These are phyloP conservation scores for Auriscalpium microsporum DNA, from an alignment of 768 basidiomycete species.

Conservation along the genomic window DNA sequence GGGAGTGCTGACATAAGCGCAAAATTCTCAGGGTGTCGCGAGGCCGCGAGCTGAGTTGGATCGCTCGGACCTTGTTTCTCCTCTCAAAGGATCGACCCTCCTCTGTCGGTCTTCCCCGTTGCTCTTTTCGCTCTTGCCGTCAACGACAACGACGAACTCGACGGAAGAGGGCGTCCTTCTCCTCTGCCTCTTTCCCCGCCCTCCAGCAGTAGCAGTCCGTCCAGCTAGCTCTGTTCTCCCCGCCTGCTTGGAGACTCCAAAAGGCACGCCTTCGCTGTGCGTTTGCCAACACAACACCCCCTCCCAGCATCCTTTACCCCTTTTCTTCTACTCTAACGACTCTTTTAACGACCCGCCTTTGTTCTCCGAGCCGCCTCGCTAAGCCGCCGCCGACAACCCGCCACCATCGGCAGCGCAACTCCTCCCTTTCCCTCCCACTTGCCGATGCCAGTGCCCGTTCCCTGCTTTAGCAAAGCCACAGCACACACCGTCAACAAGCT, in stretches of 20 bases:
- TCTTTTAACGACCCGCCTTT: constrained; percentile 55
- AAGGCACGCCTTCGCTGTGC: constrained; percentile 94
- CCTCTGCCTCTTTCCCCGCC: constrained; percentile 15
- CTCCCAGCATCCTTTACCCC: constrained; percentile 22
- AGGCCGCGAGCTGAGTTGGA: constrained; percentile 7
- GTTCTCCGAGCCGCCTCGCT: constrained; percentile 27
- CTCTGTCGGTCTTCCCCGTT: constrained; percentile 26
- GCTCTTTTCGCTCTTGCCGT: constrained; percentile 26
- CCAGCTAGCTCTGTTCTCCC: constrained; percentile 22
- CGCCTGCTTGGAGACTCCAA: constrained; percentile 28
- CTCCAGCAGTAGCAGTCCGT: constrained; percentile 2
- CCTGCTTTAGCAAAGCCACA: constrained; percentile 45
- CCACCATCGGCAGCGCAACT: constrained; percentile 11
- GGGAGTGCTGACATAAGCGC: too few relatives aligned
- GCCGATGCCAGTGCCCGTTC: constrained; percentile 88
- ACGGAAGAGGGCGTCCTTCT: constrained; percentile 25
- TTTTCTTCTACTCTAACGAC: constrained; percentile 47
- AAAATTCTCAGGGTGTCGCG: not conserved
- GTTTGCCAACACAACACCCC: constrained; percentile 50
- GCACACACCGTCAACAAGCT: constrained; percentile 63
- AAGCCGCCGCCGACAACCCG: too few relatives aligned
- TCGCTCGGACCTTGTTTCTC: constrained; percentile 13
- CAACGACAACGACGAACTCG: constrained; percentile 36
- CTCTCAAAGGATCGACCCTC: constrained; percentile 34
- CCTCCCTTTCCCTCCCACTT: constrained; percentile 27